Percentiles rank a stretch among this genome's conserved stretches.
Conservation (phyloP, 2,329 filamentous ascomycete species). For the Colletotrichum spinosum region DNA sequence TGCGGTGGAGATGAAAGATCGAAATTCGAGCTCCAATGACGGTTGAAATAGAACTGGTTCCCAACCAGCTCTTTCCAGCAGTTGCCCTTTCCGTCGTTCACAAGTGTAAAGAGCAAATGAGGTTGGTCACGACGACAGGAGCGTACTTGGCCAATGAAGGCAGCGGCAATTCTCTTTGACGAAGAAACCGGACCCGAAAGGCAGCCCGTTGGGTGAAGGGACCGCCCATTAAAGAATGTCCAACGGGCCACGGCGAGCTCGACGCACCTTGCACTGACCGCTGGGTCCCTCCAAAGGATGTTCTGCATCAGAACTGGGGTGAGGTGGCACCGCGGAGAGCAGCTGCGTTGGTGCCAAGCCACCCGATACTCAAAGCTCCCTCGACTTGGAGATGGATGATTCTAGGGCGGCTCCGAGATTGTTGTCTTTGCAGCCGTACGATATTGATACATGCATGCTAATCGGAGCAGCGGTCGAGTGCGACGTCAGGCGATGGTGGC, state of each 20-base stretch:
- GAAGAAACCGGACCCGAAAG: too few relatives aligned
- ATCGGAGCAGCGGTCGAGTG: neutral
- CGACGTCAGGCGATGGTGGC: neutral
- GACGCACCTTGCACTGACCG: conserved; percentile 14
- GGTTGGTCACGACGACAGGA: too few relatives aligned
- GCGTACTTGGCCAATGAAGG: too few relatives aligned
- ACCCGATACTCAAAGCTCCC: conserved; percentile 3
- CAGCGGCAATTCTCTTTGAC: too few relatives aligned
- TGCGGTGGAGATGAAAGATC: neutral
- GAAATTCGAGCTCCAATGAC: neutral
- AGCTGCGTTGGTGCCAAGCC: conserved; percentile 17
- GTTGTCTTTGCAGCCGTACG: conserved; percentile 28
- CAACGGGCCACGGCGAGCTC: neutral
- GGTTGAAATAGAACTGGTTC: too few relatives aligned
- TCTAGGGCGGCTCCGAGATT: conserved; percentile 30
- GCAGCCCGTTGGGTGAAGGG: conserved; percentile 12
- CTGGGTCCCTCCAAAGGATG: conserved; percentile 21
- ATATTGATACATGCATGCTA: conserved; percentile 6
- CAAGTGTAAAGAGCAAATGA: too few relatives aligned
- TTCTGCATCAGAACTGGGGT: conserved; percentile 28
- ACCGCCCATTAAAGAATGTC: conserved; percentile 19
- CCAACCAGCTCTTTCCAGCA: too few relatives aligned
- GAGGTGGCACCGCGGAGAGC: conserved; percentile 8
- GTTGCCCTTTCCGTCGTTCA: too few relatives aligned
- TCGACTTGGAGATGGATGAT: conserved; percentile 8